These are phyloP conservation scores for Pseudocohnilembus persalinus DNA, from an alignment of 169 alveolate species.

Conservation along the genomic window DNA sequence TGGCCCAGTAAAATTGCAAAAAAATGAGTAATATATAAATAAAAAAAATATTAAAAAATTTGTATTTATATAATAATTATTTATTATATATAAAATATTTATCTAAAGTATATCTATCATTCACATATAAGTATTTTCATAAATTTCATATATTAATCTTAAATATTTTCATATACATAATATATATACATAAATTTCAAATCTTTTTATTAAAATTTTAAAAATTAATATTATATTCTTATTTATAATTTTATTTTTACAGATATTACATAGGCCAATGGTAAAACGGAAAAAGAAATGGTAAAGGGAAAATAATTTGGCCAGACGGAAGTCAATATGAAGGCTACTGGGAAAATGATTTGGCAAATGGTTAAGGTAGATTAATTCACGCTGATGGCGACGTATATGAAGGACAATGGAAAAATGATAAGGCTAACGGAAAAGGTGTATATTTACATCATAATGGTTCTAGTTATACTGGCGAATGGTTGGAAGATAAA, in stretches of 20 bases:
- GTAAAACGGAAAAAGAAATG: conserved; percentile 38
- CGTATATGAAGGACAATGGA: conserved; percentile 44
- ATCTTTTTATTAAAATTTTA: background rate
- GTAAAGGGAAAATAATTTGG: conserved; percentile 61
- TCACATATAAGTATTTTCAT: too few relatives aligned
- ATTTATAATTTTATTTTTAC: too few relatives aligned
- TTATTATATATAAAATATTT: too few relatives aligned
- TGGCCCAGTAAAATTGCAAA: conserved; percentile 22
- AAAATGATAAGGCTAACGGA: conserved; percentile 39
- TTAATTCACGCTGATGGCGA: conserved; percentile 44
- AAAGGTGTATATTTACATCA: conserved; percentile 27
- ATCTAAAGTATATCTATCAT: background rate
- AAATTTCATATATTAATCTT: too few relatives aligned
- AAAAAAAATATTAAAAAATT: too few relatives aligned
- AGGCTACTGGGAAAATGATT: conserved; percentile 63
- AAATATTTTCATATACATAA: background rate
- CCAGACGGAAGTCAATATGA: conserved; percentile 56
- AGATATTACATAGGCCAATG: conserved; percentile 39
- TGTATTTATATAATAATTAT: too few relatives aligned
- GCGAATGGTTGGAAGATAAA: conserved; percentile 89
- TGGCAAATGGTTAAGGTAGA: conserved; percentile 62
- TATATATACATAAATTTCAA: background rate
- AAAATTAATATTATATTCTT: background rate
- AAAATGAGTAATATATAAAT: background rate
- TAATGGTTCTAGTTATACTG: conserved; percentile 56